Evolutionary conservation across 208 protist species (phyloP).

Genomic region (Wallacemonas rigidus): DNA sequence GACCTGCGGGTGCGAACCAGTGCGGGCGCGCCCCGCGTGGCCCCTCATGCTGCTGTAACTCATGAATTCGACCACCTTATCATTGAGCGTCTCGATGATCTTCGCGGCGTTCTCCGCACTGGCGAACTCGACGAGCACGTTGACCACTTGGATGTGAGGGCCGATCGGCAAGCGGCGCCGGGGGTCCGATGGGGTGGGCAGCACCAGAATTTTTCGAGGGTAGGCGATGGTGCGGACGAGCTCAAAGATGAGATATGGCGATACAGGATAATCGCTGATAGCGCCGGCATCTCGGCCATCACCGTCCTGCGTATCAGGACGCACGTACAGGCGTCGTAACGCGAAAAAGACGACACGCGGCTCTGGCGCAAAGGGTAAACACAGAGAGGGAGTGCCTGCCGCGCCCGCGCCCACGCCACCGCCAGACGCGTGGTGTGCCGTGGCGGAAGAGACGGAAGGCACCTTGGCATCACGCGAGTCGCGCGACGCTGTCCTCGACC

Average conservation of each 20-base stretch:
- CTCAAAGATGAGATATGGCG: slow-evolving; percentile 59
- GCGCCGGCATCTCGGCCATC: not conserved
- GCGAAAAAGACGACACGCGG: slow-evolving; percentile 21
- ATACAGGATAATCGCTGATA: slow-evolving; percentile 30
- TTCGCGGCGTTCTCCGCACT: slow-evolving; percentile 29
- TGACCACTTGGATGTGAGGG: slow-evolving; percentile 19
- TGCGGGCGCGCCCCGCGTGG: not conserved
- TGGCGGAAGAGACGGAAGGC: too few species aligned
- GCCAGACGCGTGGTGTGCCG: not conserved
- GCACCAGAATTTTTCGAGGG: slow-evolving; percentile 47
- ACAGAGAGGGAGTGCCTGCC: not conserved
- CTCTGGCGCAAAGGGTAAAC: slow-evolving; percentile 14
- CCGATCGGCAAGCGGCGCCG: not conserved
- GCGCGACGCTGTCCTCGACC: not conserved
- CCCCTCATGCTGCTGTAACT: not conserved
- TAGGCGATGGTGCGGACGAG: slow-evolving; percentile 40
- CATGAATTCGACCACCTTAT: slow-evolving; percentile 22
- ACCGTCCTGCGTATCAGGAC: not conserved
- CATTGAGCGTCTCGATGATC: slow-evolving; percentile 26
- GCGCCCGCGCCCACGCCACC: not conserved
- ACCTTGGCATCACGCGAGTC: too few species aligned
- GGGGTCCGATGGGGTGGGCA: slow-evolving; percentile 9
- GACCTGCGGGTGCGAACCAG: not conserved
- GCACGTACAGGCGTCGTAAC: slow-evolving; percentile 16
- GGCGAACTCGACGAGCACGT: slow-evolving; percentile 57